Conservation (phyloP, 805 yeast genomes). For the Tetrapisispora taiwanensis region DNA sequence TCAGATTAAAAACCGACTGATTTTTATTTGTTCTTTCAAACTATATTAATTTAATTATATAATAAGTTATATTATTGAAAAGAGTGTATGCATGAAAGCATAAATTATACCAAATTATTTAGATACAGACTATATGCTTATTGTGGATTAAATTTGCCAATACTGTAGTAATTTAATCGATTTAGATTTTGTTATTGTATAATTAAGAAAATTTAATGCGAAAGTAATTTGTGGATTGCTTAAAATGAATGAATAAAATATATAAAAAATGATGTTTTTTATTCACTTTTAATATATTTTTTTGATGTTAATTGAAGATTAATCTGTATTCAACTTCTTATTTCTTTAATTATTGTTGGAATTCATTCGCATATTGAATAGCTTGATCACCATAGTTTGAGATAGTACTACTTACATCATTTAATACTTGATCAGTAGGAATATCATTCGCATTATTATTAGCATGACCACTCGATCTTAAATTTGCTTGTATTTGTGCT, state of each 20-base stretch:
- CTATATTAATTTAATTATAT: too few species aligned
- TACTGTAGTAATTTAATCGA: neutral
- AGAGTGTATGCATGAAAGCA: neutral
- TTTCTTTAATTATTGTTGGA: slow-evolving; percentile 14
- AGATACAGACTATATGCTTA: neutral
- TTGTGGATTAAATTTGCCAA: neutral
- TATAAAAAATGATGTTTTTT: too few species aligned
- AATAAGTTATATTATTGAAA: neutral
- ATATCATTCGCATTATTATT: neutral
- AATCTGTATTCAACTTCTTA: neutral
- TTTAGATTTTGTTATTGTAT: neutral
- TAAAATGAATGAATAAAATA: neutral
- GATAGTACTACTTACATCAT: slow-evolving; percentile 16
- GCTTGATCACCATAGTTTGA: slow-evolving; percentile 27
- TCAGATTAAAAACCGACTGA: too few species aligned
- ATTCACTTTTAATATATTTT: neutral
- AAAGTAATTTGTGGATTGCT: too few species aligned
- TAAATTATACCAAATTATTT: neutral
- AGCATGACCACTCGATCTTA: slow-evolving; percentile 3
- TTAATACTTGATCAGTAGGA: slow-evolving; percentile 4
- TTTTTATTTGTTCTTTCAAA: too few species aligned
- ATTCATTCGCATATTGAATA: slow-evolving; percentile 27
- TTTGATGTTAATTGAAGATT: neutral
- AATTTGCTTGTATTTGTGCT: slow-evolving; percentile 19
- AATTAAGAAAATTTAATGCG: neutral